Percentiles rank a stretch among this genome's conserved stretches.
These are phyloP conservation scores for Hydrangea macrophylla DNA, from an alignment of 148 eudicot genomes.

Conservation along the genomic window DNA sequence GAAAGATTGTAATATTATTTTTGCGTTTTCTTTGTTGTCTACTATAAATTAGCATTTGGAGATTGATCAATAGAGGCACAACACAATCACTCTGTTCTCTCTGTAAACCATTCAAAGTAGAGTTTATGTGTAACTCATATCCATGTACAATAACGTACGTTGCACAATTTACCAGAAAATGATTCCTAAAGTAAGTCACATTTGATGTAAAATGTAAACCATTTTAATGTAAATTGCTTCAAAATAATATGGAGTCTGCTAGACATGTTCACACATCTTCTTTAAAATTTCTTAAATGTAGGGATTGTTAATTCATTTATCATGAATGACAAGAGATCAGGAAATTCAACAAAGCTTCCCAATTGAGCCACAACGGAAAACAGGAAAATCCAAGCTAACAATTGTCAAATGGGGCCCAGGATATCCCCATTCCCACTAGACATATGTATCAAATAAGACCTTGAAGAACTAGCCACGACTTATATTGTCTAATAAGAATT, in stretches of 20 bases:
- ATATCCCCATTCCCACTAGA: neutral
- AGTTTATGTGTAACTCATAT: no score
- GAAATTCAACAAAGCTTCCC: neutral
- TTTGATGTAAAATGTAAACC: neutral
- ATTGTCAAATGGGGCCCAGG: neutral
- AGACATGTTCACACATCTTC: neutral
- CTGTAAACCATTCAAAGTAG: neutral
- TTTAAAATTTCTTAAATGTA: neutral
- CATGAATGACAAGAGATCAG: neutral
- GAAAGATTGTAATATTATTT: no score
- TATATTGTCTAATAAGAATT: neutral
- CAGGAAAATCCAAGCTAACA: neutral
- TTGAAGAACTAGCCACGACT: neutral
- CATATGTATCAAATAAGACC: neutral
- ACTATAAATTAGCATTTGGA: no score
- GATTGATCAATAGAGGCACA: no score
- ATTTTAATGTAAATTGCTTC: neutral
- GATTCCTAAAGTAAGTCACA: neutral
- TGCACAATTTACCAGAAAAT: neutral
- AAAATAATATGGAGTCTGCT: neutral
- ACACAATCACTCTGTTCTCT: no score
- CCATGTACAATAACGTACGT: neutral
- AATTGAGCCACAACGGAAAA: neutral
- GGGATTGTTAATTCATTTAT: neutral
- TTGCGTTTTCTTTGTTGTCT: no score